A percentile compares a stretch with the other conserved stretches of the same genome.
Conservation (phyloP, 768 basidiomycete genomes). For the Collybia sordida region DNA sequence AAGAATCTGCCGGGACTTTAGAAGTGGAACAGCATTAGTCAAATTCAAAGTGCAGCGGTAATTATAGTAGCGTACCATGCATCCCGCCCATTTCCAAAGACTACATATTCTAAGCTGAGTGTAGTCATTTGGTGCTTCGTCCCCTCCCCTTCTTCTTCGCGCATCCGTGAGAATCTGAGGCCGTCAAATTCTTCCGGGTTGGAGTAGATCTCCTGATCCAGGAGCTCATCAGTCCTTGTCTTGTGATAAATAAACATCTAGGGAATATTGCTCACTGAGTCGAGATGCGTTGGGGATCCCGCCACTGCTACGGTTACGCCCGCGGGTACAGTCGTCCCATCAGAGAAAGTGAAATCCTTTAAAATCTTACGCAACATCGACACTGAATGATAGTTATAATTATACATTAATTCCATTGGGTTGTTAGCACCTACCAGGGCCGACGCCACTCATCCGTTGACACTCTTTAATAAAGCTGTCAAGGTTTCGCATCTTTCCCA, state of each 20-base stretch:
- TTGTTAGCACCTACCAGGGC: slow-evolving; percentile 20
- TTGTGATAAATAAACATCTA: background rate
- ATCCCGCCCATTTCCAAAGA: background rate
- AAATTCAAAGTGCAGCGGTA: no score
- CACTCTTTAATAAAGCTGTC: slow-evolving; percentile 48
- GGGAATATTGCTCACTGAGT: slow-evolving; percentile 1
- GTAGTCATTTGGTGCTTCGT: background rate
- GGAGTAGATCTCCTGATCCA: background rate
- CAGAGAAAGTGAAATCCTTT: slow-evolving; percentile 23
- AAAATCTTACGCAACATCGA: slow-evolving; percentile 16
- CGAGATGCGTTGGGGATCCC: slow-evolving; percentile 13
- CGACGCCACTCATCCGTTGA: slow-evolving; percentile 24
- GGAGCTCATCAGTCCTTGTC: background rate
- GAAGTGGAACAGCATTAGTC: no score
- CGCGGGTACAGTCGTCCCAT: slow-evolving; percentile 22
- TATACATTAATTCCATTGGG: no score
- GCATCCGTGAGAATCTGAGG: background rate
- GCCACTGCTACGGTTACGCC: slow-evolving; percentile 20
- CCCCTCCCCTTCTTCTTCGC: background rate
- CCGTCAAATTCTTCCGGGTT: background rate
- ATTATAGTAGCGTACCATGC: slow-evolving; percentile 11
- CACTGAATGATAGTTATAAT: slow-evolving; percentile 7
- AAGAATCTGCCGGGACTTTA: slow-evolving; percentile 18
- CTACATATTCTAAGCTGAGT: background rate
- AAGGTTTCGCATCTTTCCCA: slow-evolving; percentile 40